phyloP scores from a whole-genome alignment of 2,329 filamentous ascomycete genomes.

The Fusarium bulbicola region DNA sequence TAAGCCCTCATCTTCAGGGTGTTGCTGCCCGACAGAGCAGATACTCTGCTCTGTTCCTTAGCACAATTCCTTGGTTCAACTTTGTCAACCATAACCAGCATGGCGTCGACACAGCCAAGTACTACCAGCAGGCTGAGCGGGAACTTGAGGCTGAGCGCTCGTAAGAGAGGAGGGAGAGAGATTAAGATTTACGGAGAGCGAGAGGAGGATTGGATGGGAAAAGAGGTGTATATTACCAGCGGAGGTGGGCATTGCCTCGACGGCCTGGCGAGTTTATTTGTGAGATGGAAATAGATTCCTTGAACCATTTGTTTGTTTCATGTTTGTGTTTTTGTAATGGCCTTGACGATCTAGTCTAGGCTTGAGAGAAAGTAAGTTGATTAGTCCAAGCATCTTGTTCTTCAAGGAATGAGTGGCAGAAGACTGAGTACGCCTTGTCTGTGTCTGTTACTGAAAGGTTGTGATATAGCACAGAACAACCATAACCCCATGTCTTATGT shows the following conservation, averaged over 20 bases:
- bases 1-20: constrained; percentile 92
- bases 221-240: constrained; percentile 43
- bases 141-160: constrained; percentile 81
- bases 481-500: background rate
- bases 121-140: constrained; percentile 93
- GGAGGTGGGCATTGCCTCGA: constrained; percentile 31
- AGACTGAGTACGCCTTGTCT: background rate
- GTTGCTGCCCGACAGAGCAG: constrained; percentile 91
- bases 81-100: constrained; percentile 97
- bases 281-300: constrained; percentile 37
- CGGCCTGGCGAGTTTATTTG: constrained; percentile 35
- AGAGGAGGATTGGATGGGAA: background rate
- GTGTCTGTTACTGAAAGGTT: too few species aligned
- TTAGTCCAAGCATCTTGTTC: background rate
- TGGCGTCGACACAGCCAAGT: constrained; percentile 97
- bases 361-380: background rate
- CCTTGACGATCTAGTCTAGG: too few species aligned
- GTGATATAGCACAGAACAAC: background rate
- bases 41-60: constrained; percentile 85
- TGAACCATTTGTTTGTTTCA: constrained; percentile 9
- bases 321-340: background rate
- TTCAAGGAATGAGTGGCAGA: background rate
- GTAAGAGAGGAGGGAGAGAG: background rate
- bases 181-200: background rate
- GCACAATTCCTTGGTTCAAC: constrained; percentile 96